A percentile compares a stretch with the other conserved stretches of the same genome.
phyloP scores from a whole-genome alignment of 2,329 filamentous ascomycete species.

The Phaeosphaeria sp. region DNA sequence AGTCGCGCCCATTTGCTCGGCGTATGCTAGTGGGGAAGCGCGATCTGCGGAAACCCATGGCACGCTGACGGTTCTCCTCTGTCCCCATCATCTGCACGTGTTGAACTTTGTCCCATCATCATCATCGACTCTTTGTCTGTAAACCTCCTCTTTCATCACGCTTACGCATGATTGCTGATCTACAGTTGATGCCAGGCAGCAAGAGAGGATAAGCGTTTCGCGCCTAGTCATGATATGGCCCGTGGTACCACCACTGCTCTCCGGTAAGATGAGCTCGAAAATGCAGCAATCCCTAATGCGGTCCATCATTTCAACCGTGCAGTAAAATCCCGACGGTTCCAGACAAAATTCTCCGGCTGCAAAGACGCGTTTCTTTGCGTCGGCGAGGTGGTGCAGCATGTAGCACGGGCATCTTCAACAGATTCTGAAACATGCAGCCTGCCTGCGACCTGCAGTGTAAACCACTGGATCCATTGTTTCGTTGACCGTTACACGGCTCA shows the following conservation, averaged over 20 bases:
- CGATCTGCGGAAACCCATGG: conserved; percentile 4
- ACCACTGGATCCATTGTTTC: background rate
- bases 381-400: background rate
- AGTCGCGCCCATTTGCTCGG: background rate
- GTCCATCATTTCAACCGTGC: background rate
- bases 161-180: background rate
- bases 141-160: background rate
- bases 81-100: background rate
- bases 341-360: background rate
- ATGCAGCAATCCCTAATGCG: background rate
- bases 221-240: background rate
- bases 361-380: conserved; percentile 6
- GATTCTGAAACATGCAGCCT: background rate
- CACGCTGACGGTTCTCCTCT: conserved; percentile 4
- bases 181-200: background rate
- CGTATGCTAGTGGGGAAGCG: conserved; percentile 4
- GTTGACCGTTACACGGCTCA: background rate
- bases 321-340: background rate
- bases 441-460: background rate
- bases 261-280: background rate
- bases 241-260: background rate
- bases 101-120: background rate
- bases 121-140: background rate
- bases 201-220: background rate
- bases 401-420: background rate